A percentile compares a stretch with the other conserved stretches of the same genome.
These are phyloP conservation scores for Alternaria tenuissima DNA, from an alignment of 2,329 filamentous ascomycete species.

Conservation along the genomic window DNA sequence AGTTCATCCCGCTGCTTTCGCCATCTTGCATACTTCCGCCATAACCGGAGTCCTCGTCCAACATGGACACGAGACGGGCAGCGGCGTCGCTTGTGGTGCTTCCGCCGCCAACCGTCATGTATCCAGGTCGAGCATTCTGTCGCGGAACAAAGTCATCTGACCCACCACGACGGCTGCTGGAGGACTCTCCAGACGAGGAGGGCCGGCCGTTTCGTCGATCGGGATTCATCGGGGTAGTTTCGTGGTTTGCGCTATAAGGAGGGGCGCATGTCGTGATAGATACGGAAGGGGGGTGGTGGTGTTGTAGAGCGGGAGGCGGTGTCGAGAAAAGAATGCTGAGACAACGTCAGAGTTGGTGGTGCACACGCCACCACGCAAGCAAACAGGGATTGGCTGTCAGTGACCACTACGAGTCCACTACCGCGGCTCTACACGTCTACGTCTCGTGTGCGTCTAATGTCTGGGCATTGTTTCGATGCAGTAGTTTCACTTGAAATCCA, in stretches of 20 bases:
- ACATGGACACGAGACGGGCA: constrained; percentile 77
- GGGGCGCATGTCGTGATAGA: constrained; percentile 43
- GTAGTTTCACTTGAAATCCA: background rate
- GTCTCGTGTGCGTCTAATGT: background rate
- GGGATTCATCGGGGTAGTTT: constrained; percentile 39
- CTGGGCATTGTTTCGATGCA: background rate
- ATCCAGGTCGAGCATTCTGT: constrained; percentile 63
- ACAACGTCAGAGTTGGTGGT: constrained; percentile 24
- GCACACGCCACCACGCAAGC: constrained; percentile 20
- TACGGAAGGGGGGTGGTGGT: constrained; percentile 8
- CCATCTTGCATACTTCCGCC: constrained; percentile 76
- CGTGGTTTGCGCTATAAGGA: constrained; percentile 23
- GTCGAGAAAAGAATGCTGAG: constrained; percentile 23
- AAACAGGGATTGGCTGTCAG: constrained; percentile 20
- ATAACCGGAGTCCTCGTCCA: constrained; percentile 92
- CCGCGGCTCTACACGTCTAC: constrained; percentile 8
- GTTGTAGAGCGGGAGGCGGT: constrained; percentile 19
- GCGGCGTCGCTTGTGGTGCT: constrained; percentile 79
- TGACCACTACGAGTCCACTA: constrained; percentile 8
- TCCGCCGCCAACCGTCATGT: constrained; percentile 88
- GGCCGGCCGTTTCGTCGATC: constrained; percentile 33
- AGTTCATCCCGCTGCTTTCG: constrained; percentile 63
- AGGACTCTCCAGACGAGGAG: constrained; percentile 37
- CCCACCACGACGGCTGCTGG: constrained; percentile 35
- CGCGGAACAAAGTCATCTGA: constrained; percentile 36